phyloP scores from a whole-genome alignment of 352 stramenopile genomes.

The Phytophthora podocarpi region DNA sequence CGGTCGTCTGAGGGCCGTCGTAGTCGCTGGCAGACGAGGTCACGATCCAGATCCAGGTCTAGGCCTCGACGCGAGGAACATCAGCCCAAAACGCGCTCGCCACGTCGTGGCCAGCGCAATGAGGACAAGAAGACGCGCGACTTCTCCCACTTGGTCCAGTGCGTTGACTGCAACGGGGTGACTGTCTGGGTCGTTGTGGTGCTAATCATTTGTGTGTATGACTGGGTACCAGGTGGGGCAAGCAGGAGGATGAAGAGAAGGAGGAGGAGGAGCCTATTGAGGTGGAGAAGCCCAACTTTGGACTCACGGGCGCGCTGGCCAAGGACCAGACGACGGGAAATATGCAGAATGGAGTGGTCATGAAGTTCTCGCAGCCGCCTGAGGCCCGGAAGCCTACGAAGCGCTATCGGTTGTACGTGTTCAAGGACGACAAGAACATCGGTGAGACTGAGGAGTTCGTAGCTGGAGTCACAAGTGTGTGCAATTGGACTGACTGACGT shows the following conservation, averaged over 20 bases:
- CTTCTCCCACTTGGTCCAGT: constrained; percentile 65
- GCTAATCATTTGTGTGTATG: not conserved
- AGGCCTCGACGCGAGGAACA: not conserved
- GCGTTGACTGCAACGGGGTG: constrained; percentile 6
- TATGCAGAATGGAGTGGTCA: constrained; percentile 95
- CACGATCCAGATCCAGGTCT: constrained; percentile 24
- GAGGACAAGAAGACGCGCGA: constrained; percentile 56
- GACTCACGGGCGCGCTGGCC: constrained; percentile 95
- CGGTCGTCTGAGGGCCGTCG: constrained; percentile 9
- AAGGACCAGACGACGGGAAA: constrained; percentile 96
- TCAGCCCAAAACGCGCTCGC: not conserved
- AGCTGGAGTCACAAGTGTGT: not conserved
- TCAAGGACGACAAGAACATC: constrained; percentile 90
- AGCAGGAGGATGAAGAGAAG: constrained; percentile 66
- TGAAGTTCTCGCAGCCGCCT: constrained; percentile 97
- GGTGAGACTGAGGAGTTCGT: constrained; percentile 40
- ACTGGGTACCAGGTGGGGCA: constrained; percentile 62
- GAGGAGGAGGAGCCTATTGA: constrained; percentile 68
- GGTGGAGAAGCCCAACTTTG: constrained; percentile 97
- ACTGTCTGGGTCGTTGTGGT: not conserved
- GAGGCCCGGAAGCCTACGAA: constrained; percentile 93
- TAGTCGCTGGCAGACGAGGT: constrained; percentile 25
- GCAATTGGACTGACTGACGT: constrained; percentile 1
- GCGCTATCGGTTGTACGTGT: constrained; percentile 97
- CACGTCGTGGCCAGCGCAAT: constrained; percentile 14